Evolutionary conservation across 169 alveolate genomes (phyloP).

Genomic region (Plasmodium reichenowi): DNA sequence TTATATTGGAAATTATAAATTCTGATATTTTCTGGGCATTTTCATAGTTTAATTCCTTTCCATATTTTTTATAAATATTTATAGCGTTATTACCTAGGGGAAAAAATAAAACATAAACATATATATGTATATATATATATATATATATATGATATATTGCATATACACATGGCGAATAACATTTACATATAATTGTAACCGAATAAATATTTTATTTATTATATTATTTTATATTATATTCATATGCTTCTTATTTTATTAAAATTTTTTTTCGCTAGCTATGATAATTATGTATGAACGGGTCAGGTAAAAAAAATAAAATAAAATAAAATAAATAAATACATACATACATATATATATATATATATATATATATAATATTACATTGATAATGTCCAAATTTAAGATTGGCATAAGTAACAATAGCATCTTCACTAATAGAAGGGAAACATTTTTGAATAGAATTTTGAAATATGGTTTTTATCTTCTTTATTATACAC

Average conservation of each 20-base stretch:
- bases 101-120: background rate
- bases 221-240: too few species aligned
- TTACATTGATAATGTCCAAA: slow-evolving; percentile 73
- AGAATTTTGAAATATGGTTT: slow-evolving; percentile 43
- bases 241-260: too few species aligned
- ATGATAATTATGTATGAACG: too few species aligned
- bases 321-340: background rate
- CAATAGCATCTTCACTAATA: slow-evolving; percentile 60
- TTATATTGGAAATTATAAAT: slow-evolving; percentile 82
- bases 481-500: slow-evolving; percentile 60
- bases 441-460: slow-evolving; percentile 71
- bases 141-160: background rate
- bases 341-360: background rate
- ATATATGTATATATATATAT: background rate
- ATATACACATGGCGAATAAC: background rate
- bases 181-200: background rate
- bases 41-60: slow-evolving; percentile 77
- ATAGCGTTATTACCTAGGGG: slow-evolving; percentile 85
- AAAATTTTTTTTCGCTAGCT: too few species aligned
- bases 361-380: background rate
- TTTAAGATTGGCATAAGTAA: slow-evolving; percentile 55
- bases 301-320: slow-evolving; percentile 1
- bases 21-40: slow-evolving; percentile 86
- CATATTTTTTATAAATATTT: slow-evolving; percentile 82
- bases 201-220: too few species aligned